phyloP scores from a whole-genome alignment of 1,139 yeast species.

The Ogataea hybrid region DNA sequence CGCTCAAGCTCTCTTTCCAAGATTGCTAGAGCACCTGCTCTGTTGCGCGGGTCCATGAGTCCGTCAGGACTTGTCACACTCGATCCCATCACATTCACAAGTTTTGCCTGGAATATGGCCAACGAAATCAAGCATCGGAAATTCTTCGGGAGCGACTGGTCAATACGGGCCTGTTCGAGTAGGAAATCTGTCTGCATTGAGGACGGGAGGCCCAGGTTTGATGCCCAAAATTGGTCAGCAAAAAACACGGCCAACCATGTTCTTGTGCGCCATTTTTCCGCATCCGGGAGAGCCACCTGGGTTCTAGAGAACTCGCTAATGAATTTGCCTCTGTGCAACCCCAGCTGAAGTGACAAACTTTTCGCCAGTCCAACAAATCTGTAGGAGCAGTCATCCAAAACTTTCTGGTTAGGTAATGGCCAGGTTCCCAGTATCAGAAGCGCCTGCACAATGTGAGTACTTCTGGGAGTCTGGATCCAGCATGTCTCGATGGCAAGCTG shows the following conservation, averaged over 20 bases:
- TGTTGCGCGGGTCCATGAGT: constrained; percentile 74
- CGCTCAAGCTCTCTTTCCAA: constrained; percentile 78
- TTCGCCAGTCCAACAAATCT: constrained; percentile 87
- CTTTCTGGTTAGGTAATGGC: constrained; percentile 94
- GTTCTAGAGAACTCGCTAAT: constrained; percentile 88
- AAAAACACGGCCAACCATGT: constrained; percentile 90
- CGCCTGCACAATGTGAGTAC: constrained; percentile 92
- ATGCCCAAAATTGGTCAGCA: constrained; percentile 89
- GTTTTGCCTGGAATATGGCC: constrained; percentile 79
- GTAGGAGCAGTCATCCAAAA: constrained; percentile 87
- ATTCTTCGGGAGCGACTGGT: constrained; percentile 62
- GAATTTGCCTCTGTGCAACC: constrained; percentile 91
- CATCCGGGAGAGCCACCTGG: constrained; percentile 84
- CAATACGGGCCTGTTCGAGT: constrained; percentile 74
- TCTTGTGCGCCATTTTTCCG: constrained; percentile 92
- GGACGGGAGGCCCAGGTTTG: constrained; percentile 84
- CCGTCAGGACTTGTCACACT: constrained; percentile 92
- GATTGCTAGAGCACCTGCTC: constrained; percentile 76
- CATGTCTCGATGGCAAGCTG: constrained; percentile 90
- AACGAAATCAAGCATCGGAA: constrained; percentile 72
- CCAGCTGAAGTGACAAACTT: constrained; percentile 79
- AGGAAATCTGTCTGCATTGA: constrained; percentile 81
- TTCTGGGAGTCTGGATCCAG: constrained; percentile 91
- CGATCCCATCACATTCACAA: constrained; percentile 84
- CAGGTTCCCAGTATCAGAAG: constrained; percentile 76